Base-by-base conservation (phyloP, 2,329 filamentous ascomycete species). In the Ceratocystis cubensis region DNA sequence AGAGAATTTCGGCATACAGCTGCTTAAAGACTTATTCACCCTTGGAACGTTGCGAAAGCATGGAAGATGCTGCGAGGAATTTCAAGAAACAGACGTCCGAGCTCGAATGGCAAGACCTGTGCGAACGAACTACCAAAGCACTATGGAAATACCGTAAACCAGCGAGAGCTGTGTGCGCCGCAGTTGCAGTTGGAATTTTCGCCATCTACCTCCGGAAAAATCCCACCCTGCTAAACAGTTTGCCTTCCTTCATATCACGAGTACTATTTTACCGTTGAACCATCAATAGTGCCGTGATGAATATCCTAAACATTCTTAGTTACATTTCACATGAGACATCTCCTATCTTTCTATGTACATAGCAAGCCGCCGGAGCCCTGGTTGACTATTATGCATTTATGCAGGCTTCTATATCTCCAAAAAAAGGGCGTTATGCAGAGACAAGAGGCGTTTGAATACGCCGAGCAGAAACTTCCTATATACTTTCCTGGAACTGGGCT, bases 1-100 rank as follows among this genome's bases (percentile, higher is more conserved):
- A 79, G 69, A 76, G 76, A 17, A 87, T 99, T 68, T 91, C 91
- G 2, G 74, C 75, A 5, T 83, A 83, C 68, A 96, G 92, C 74
- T 91, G 91, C 6, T 81, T 99, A 64, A 96, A 96, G 75, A 96
- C 92, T 1, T 88, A 88, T 0, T 81, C 83, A 13, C 78, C 82
- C 72, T 73, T 79, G 62, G 73, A 78, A 56, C 74, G 78, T 82
- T 61, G 74, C 78, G 5, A 74, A 74, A 83, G 81, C 0, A 75
- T 89, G 44, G 76, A 81, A 37, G 83, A 93, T 50, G 93, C 90
- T 1, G 78, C 85, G 69, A 74, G 72, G 3, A 82, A 86, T 68
- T 93, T 96, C 71, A 76, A 83, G 48, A 80, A 80, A 70, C 93
- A 97, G 74, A 84, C 85, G 2, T 79, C 78, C 66, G 87, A 96